A percentile compares a stretch with the other conserved stretches of the same genome.
These are phyloP conservation scores for Sarocladiaceae sp. DNA, from an alignment of 2,329 filamentous ascomycete species.

Conservation along the genomic window DNA sequence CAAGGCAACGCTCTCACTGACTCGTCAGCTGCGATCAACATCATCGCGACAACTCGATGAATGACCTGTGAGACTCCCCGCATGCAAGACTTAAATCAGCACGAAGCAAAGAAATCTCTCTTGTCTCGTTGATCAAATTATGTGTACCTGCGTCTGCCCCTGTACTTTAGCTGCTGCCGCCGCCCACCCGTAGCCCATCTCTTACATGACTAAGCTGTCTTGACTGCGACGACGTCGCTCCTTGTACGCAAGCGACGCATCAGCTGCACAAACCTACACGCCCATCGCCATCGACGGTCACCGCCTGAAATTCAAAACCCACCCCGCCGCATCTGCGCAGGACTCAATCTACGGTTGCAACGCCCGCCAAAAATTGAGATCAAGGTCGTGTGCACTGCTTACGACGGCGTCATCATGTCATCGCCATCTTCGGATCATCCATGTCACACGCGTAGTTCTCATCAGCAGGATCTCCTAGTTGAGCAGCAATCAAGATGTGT, in stretches of 20 bases:
- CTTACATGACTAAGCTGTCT: constrained; percentile 7
- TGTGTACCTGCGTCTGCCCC: neutral
- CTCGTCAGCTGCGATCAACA: neutral
- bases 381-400: too few species aligned
- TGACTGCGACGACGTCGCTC: neutral
- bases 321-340: constrained; percentile 2
- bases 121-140: too few species aligned
- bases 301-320: neutral
- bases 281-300: neutral
- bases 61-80: too few species aligned
- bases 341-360: neutral
- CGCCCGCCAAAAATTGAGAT: neutral
- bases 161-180: too few species aligned
- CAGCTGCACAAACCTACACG: constrained; percentile 1
- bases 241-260: constrained; percentile 4
- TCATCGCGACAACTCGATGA: too few species aligned
- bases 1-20: neutral
- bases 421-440: neutral
- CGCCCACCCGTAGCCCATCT: too few species aligned
- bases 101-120: too few species aligned
- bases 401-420: neutral
- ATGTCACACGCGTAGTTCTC: too few species aligned
- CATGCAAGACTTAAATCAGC: too few species aligned
- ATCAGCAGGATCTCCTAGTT: too few species aligned
- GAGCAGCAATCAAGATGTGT: neutral